Evolutionary conservation across 257 asterid species (phyloP), one percentile per base, ranked within the genome.

Genomic region (Scutellaria minor): DNA sequence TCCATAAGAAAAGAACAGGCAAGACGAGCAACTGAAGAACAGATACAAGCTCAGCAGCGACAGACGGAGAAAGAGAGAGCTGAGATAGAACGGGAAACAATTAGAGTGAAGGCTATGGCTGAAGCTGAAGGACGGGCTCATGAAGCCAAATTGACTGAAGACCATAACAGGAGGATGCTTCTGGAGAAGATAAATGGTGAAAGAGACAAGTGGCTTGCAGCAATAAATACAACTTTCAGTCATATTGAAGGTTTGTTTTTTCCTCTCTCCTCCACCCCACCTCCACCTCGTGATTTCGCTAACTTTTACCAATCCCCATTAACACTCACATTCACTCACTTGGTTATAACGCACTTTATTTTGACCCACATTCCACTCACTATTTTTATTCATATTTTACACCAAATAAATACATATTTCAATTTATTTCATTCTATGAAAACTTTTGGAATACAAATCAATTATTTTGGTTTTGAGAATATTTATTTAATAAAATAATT

Each of bases 201-300:
- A 87, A 88, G 81, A 77, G 98, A 95, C 84, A 95, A 95, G 87
- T 95, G 99, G 99, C 99, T 95, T 71, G 97, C 99, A 72, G 97
- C 96, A 74, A 92, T 95, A 75, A 95, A 92, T 72, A 83, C 99
- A 64, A 82, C 97, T 51, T 95, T 95, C 79, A 80, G 95, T 78
- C 99, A 95, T 71, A 88, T 95, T 78, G 97, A 88, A 91, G 99
- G 99, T 95, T 77, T 53, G 56, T 27, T 55, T 13, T 60, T 55
- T 35, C 59, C 40, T 31, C 37, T 2, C 37, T 2, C 37, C 37
- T 31, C 0, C 37, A 31, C 37, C 37, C 37, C 37, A 31, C 37
- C 37, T 31, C 37, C 5, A 31, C 37, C 37, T 31, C 5, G 2
- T 31, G 4, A 31, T 31, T 1, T 31, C 4, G 2, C 37, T 2